Percentiles rank a stretch among this genome's conserved stretches.
These are phyloP conservation scores for Cucurbita ficifolia DNA, from an alignment of 306 rosid genomes.

Conservation along the genomic window DNA sequence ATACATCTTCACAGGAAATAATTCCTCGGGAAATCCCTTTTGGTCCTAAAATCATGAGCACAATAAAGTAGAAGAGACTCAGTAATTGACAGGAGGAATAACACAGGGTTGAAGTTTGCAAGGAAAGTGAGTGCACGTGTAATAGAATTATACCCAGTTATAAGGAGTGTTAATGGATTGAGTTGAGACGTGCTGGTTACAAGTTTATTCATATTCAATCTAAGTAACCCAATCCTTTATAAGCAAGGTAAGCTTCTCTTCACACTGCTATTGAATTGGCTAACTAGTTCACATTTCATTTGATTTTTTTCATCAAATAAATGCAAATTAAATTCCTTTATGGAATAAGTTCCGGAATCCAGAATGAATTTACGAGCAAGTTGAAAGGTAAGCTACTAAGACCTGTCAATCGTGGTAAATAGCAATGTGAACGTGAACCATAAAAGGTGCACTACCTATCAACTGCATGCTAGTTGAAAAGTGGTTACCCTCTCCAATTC, in stretches of 20 bases:
- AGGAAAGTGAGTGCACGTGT: no score
- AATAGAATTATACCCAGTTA: neutral
- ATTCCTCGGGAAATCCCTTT: constrained; percentile 55
- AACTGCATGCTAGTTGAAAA: neutral
- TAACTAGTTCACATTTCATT: neutral
- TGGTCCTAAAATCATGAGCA: constrained; percentile 48
- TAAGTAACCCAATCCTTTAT: neutral
- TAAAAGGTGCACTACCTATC: neutral
- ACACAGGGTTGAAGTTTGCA: neutral
- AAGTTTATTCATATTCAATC: neutral
- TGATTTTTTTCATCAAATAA: no score
- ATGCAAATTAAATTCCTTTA: no score
- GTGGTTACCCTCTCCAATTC: neutral
- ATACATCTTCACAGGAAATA: constrained; percentile 87
- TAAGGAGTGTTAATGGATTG: neutral
- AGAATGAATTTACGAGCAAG: no score
- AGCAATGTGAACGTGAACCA: no score
- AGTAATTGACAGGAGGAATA: neutral
- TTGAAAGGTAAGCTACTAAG: no score
- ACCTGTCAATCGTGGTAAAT: no score
- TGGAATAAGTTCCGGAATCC: no score
- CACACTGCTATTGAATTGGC: neutral
- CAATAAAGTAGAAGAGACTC: neutral
- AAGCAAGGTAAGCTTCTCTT: neutral
- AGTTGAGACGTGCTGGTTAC: neutral